These are phyloP conservation scores for Phycomyces blakesleeanus DNA, from an alignment of 192 early-diverging fungal genomes.

Conservation along the genomic window DNA sequence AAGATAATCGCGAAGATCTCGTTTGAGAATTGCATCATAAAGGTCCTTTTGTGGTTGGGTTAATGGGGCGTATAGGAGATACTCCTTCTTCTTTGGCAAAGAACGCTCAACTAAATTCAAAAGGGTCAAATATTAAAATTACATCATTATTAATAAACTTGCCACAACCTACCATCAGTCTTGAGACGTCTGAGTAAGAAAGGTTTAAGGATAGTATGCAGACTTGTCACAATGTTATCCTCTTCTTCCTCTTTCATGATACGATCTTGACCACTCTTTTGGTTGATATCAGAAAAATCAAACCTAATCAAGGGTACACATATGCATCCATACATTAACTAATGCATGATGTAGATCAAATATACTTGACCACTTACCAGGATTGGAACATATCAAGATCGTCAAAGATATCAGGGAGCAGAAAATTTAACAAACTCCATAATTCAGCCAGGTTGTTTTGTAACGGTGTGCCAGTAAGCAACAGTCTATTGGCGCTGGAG, in stretches of 20 bases:
- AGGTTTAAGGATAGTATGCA: constrained; percentile 85
- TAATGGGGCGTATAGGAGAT: constrained; percentile 75
- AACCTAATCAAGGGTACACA: constrained; percentile 45
- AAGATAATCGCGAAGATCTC: constrained; percentile 61
- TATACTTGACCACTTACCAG: constrained; percentile 52
- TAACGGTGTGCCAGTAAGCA: constrained; percentile 92
- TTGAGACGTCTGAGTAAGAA: constrained; percentile 58
- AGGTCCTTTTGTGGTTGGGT: constrained; percentile 66
- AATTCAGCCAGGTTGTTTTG: constrained; percentile 92
- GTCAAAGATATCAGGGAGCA: constrained; percentile 94
- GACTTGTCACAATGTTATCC: constrained; percentile 66
- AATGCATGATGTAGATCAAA: background rate
- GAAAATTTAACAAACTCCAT: constrained; percentile 94
- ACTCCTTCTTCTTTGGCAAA: constrained; percentile 90
- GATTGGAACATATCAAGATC: constrained; percentile 80
- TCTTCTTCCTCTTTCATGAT: constrained; percentile 66
- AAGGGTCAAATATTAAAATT: background rate
- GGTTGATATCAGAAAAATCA: constrained; percentile 71
- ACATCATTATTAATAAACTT: background rate
- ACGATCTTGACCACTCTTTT: constrained; percentile 56
- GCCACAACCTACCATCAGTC: constrained; percentile 60
- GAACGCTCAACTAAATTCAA: constrained; percentile 69
- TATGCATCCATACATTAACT: background rate
- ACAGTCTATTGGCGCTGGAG: constrained; percentile 77
- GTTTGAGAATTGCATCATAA: constrained; percentile 63